Percentiles rank a stretch among this genome's conserved stretches.
These are phyloP conservation scores for Stachybotrys elegans DNA, from an alignment of 2,329 filamentous ascomycete species.

Conservation along the genomic window DNA sequence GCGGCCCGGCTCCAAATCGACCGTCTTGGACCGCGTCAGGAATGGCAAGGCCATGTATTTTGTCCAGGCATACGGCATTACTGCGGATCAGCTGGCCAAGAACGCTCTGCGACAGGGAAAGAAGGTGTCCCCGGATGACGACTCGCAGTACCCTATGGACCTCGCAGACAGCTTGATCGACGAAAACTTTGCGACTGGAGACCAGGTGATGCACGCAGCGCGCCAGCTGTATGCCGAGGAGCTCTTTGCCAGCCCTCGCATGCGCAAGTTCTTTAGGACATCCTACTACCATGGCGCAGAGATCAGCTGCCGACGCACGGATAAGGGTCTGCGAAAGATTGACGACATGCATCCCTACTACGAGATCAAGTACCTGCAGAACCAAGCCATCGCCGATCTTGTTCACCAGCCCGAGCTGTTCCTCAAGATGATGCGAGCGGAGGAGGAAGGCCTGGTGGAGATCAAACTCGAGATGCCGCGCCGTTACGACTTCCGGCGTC, in stretches of 20 bases:
- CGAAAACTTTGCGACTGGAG: constrained; percentile 68
- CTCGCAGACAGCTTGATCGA: constrained; percentile 76
- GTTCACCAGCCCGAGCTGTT: constrained; percentile 83
- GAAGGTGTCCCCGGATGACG: constrained; percentile 80
- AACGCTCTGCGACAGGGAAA: constrained; percentile 77
- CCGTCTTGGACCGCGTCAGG: constrained; percentile 78
- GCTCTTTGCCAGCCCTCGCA: constrained; percentile 77
- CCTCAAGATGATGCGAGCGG: constrained; percentile 94
- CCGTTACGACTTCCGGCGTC: constrained; percentile 68
- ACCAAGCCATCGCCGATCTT: constrained; percentile 78
- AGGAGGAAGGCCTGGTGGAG: constrained; percentile 87
- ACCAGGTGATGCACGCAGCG: constrained; percentile 71
- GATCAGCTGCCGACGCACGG: constrained; percentile 84
- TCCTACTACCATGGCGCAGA: constrained; percentile 79
- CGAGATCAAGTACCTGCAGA: constrained; percentile 93
- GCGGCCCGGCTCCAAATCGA: constrained; percentile 77
- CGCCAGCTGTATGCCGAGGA: constrained; percentile 90
- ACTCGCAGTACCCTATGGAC: constrained; percentile 72
- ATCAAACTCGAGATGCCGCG: constrained; percentile 75
- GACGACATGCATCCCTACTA: constrained; percentile 95
- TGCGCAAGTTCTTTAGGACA: constrained; percentile 80
- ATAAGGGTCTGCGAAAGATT: constrained; percentile 89
- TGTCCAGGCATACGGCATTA: constrained; percentile 85
- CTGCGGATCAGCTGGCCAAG: constrained; percentile 80
- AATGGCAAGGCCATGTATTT: constrained; percentile 74